These are phyloP conservation scores for Globisporangium cystogenes DNA, from an alignment of 352 stramenopile genomes.

Conservation along the genomic window DNA sequence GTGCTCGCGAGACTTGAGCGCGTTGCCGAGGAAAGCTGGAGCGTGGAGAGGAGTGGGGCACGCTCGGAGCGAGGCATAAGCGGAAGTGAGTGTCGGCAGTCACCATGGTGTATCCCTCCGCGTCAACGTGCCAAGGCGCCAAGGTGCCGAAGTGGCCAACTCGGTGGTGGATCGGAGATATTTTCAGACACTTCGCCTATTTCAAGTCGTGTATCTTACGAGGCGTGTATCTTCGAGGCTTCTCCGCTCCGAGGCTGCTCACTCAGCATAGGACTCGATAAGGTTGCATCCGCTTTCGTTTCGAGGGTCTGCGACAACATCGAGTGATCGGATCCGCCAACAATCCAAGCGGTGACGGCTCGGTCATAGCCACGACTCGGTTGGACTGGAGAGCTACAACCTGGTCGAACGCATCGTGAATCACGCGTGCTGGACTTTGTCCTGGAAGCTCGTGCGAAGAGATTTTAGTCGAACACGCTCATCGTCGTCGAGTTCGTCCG, in stretches of 20 bases:
- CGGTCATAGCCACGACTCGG: conserved; percentile 5
- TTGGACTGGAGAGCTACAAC: neutral
- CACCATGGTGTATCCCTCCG: no score
- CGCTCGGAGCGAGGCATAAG: neutral
- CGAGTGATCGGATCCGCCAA: conserved; percentile 1
- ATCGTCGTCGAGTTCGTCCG: conserved; percentile 6
- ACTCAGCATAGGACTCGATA: no score
- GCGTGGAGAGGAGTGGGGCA: neutral
- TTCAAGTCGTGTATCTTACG: no score
- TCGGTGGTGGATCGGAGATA: no score
- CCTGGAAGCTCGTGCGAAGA: neutral
- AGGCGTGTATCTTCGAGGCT: no score
- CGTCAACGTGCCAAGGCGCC: no score
- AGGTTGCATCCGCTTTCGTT: no score
- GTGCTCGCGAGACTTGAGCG: neutral
- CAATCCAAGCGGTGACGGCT: neutral
- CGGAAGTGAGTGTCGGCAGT: neutral
- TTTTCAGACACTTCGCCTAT: no score
- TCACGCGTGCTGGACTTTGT: conserved; percentile 5
- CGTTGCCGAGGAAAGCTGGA: neutral
- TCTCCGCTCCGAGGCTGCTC: no score
- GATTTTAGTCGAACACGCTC: conserved; percentile 1
- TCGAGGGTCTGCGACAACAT: no score
- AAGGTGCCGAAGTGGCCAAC: no score
- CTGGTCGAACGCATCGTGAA: conserved; percentile 12